Evolutionary conservation across 2,329 filamentous ascomycete species (phyloP), one percentile per base, ranked within the genome.

Genomic region (Xylaria sp.): DNA sequence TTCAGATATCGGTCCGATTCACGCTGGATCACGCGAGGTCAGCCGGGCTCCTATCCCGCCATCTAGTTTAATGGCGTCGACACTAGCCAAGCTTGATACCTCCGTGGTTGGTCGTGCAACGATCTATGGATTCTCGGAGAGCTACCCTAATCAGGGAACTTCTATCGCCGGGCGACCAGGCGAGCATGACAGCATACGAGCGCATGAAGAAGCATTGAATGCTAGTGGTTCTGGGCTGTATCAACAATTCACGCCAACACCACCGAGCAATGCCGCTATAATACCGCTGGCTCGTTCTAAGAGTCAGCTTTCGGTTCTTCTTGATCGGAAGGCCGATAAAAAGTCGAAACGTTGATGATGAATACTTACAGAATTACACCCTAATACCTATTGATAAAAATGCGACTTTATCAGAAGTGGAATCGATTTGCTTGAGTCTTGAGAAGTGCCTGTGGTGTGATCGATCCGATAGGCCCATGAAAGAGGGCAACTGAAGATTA

Each of bases 231-330:
- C 75, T 7, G 68, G 71, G 13, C 69, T 72, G n/a, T 68, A 75
- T 34, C 60, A 68, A 7, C 65, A 74, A 19, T 77, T 83, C 58
- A 76, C 75, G 3, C 81, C 81, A 23, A 83, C 81, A 0, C 77
- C 76, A 57, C 80, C 80, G 3, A 80, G 75, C 49, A 70, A 75
- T 9, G 73, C 75, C 11, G 72, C 78, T 30, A 72, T 72, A 11
- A 74, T 82, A 6, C 80, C 79, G 3, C 73, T 86, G 53, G 82
- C 76, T n/a, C 76, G 82, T 59, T 81, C 83, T n/a, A 84, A 80
- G 70, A 86, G 83, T 65, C 83, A 86, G 68, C 73, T 87, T 34
- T 81, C 80, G 8, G 72, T 86, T 3, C 73, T 87, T 1, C 74
- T 86, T 18, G 81, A 84, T 65, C 78, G 80, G 42, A 62, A 68